These are phyloP conservation scores for Reutealis trisperma DNA, from an alignment of 345 rosid genomes.

Conservation along the genomic window DNA sequence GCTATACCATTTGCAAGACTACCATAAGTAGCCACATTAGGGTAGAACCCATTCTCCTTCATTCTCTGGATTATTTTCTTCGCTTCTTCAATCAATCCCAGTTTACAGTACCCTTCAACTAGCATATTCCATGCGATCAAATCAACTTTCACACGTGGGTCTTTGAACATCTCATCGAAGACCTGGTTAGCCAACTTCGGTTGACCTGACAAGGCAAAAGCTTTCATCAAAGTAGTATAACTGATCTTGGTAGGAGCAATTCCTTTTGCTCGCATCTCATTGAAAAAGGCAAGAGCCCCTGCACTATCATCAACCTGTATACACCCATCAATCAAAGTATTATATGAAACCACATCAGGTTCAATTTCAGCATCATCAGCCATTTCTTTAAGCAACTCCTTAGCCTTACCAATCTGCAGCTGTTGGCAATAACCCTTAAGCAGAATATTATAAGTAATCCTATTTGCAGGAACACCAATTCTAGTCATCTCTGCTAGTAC, in stretches of 20 bases:
- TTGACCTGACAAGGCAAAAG: slow-evolving; percentile 82
- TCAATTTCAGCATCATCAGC: slow-evolving; percentile 51
- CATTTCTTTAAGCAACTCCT: slow-evolving; percentile 75
- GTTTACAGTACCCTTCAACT: slow-evolving; percentile 78
- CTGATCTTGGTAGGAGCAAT: slow-evolving; percentile 87
- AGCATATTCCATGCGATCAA: slow-evolving; percentile 89
- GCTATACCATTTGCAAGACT: slow-evolving; percentile 83
- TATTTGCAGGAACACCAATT: slow-evolving; percentile 76
- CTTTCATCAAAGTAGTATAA: slow-evolving; percentile 96
- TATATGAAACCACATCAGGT: slow-evolving; percentile 89
- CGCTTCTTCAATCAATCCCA: slow-evolving; percentile 80
- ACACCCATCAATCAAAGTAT: slow-evolving; percentile 86
- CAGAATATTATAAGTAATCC: slow-evolving; percentile 82
- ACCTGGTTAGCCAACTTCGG: slow-evolving; percentile 86
- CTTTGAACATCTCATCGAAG: slow-evolving; percentile 83
- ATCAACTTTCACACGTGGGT: slow-evolving; percentile 80
- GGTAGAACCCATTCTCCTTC: slow-evolving; percentile 71
- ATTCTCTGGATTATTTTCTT: slow-evolving; percentile 62
- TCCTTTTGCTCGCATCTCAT: slow-evolving; percentile 78
- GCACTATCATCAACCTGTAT: slow-evolving; percentile 82
- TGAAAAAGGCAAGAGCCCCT: slow-evolving; percentile 77
- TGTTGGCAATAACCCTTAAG: slow-evolving; percentile 90
- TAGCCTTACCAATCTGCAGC: slow-evolving; percentile 71
- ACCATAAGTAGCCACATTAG: slow-evolving; percentile 80
- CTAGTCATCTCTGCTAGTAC: slow-evolving; percentile 84